Base-by-base conservation (phyloP, 306 rosid species). In the Mimosa bimucronata region DNA sequence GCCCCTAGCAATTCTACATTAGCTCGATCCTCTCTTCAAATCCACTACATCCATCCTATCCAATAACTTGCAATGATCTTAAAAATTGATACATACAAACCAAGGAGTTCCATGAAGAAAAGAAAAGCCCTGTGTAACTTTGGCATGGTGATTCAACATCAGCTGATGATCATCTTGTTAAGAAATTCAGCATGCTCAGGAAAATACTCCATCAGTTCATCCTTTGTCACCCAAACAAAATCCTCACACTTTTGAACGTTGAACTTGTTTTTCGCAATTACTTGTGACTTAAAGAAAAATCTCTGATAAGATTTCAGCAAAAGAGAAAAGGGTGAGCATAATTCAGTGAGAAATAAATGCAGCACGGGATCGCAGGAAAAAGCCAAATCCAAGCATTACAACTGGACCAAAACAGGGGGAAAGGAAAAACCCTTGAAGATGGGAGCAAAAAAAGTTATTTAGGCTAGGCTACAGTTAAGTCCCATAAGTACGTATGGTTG, bases 201-300 rank as follows among this genome's bases (percentile, higher is more conserved):
- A 81, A 94, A 89, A 76, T 88, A 91, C 81, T 91, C 90, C 88
- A 92, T 4, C 81, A 94, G 45, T 80, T 92, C 98, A 75, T 92
- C 97, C 91, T 91, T 92, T 23, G 97, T 94, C 83, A 92, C 97
- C 98, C 98, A 94, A 29, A 79, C 95, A 87, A 83, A 90, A 83
- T 94, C 94, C 80, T 92, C 83, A 29, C 97, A 91, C 79, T 86
- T 90, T 9, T 55, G 80, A 48, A 92, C 73, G 79, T 83, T 42
- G 68, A 72, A 83, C 90, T 86, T 83, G 90, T 86, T 90, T 77
- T 88, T 86, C 45, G 94, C 97, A 58, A 95, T 87, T 74, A 95
- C 93, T 90, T 92, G 95, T 72, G 97, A 91, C 87, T 95, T 95
- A 77, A 91, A 92, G 87, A 95, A 91, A 88, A 92, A 95, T 77